Evolutionary conservation across 164 flowering plant species (phyloP), one percentile per base, ranked within the genome.

Genomic region (Vitis labrusca): DNA sequence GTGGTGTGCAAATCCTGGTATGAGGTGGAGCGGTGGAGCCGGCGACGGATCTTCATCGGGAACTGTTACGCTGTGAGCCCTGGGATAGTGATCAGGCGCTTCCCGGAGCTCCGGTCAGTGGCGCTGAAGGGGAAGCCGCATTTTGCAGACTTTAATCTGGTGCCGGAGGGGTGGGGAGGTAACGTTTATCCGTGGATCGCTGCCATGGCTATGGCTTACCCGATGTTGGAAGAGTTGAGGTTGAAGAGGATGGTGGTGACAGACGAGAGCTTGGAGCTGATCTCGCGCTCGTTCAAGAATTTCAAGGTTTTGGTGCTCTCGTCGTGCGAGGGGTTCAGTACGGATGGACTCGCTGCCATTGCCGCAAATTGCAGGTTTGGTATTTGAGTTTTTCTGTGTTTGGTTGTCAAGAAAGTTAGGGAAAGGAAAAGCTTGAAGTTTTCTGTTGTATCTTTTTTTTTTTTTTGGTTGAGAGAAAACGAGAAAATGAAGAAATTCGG

Each of bases 151-250:
- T 95, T 88, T 73, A 86, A 89, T 67, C 77, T 95, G 54, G 97
- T 95, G 12, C 97, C 98, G 4, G 86, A 85, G 2, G 98, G 89
- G 9, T 95, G 99, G 99, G 99, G 98, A 0, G 99, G 87, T 3
- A 75, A 80, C 63, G 85, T 84, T 5, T 44, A 68, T 52, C 96
- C 94, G 2, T 95, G 98, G 98, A 80, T 93, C 68, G 75, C 30
- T 16, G 88, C 73, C 56, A 74, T 84, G 85, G 77, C 76, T 10
- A 9, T 47, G 19, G 75, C 77, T 15, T 76, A 72, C 63, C 79
- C 82, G 11, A 69, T 66, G 71, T 69, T 84, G 47, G 85, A 82
- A 69, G 87, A 84, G 81, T 74, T 84, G 53, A 54, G 82, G 74
- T 54, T 84, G 73, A 84, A 84, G 82, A 49, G 87, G 52, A 84